Evolutionary conservation across 1,284 basidiomycete genomes (phyloP).

Genomic region (Lignosus rhinocerotis): DNA sequence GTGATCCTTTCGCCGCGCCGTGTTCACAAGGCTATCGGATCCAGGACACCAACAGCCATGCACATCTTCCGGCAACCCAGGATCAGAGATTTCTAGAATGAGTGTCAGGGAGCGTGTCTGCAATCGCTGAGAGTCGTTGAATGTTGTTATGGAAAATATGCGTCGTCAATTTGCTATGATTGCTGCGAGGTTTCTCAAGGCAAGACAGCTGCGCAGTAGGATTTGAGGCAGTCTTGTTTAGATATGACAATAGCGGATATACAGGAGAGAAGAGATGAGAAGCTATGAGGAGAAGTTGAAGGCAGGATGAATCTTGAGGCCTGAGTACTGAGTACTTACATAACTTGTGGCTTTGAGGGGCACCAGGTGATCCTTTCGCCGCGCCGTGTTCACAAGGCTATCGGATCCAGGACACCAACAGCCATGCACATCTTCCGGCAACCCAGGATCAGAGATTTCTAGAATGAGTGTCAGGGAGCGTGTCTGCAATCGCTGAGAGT

Average conservation of each 20-base stretch:
- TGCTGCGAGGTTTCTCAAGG: no score
- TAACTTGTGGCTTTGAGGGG: no score
- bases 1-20: constrained; percentile 6
- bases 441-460: not conserved
- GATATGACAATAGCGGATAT: not conserved
- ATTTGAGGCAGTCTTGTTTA: not conserved
- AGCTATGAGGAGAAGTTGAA: no score
- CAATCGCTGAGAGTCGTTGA: not conserved
- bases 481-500: not conserved
- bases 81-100: constrained; percentile 1
- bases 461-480: not conserved
- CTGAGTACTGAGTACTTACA: no score
- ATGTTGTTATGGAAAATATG: not conserved
- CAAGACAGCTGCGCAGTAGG: not conserved
- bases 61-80: not conserved
- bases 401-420: not conserved
- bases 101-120: not conserved
- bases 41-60: not conserved
- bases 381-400: not conserved
- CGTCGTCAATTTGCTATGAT: not conserved
- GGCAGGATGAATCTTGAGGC: no score
- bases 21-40: not conserved
- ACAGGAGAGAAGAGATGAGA: not conserved
- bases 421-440: not conserved
- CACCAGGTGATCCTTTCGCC: constrained; percentile 14